Percentiles rank a stretch among this genome's conserved stretches.
phyloP scores from a whole-genome alignment of 179 eudicot species.

The Beta macrorhiza region DNA sequence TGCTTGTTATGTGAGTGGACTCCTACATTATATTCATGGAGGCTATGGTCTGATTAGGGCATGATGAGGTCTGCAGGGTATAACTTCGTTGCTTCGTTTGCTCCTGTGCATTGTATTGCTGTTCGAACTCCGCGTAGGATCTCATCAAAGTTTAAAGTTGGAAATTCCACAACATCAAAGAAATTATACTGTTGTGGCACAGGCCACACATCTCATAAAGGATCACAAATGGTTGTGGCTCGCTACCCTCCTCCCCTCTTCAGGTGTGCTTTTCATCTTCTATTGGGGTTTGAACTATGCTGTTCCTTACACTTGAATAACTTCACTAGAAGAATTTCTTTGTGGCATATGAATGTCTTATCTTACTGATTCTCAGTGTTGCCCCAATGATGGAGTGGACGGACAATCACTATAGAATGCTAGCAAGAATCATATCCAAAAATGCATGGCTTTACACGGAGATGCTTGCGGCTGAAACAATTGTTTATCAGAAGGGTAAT shows the following conservation, averaged over 20 bases:
- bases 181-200: constrained; percentile 31
- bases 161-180: constrained; percentile 35
- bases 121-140: constrained; percentile 46
- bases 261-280: background rate
- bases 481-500: constrained; percentile 73
- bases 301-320: constrained; percentile 2
- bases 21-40: constrained; percentile 31
- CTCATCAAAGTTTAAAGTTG: constrained; percentile 26
- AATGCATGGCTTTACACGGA: constrained; percentile 96
- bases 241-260: constrained; percentile 67
- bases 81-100: constrained; percentile 58
- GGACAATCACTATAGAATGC: constrained; percentile 74
- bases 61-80: constrained; percentile 72
- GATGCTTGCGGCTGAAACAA: constrained; percentile 95
- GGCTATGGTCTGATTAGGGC: constrained; percentile 52
- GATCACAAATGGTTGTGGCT: constrained; percentile 55
- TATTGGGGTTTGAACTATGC: background rate
- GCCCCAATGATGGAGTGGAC: constrained; percentile 99
- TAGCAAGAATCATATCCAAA: constrained; percentile 82
- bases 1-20: constrained; percentile 17
- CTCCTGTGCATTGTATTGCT: constrained; percentile 53
- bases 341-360: background rate
- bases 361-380: constrained; percentile 46
- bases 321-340: background rate
- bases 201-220: constrained; percentile 32